Base-by-base conservation (phyloP, 495 filamentous ascomycete genomes). In the Aspergillus indologenus region DNA sequence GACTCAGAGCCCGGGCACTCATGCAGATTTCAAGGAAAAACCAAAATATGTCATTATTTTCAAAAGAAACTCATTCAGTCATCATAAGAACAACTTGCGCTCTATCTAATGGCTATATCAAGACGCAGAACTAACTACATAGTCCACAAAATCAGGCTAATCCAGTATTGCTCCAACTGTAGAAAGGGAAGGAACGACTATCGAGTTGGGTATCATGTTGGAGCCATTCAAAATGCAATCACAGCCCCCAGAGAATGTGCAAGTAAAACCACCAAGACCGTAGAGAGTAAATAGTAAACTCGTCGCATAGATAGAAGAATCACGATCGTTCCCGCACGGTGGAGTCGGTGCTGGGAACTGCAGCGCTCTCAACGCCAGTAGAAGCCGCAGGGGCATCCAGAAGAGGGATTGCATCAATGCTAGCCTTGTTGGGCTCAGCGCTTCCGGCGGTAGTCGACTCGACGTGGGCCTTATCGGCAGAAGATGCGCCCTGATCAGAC, bases 331-430 rank as follows among this genome's bases (percentile, higher is more conserved):
- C 69, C 21, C 68, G 71, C 23, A 69, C 47, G 15, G 46, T 48
- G 31, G 64, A 60, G 18, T 40, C 34, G 12, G 66, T 56, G 5
- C 40, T 47, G 29, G 44, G 31, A 18, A 21, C 44, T 18, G 46
- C 19, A 48, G 53, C 40, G 5, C 66, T 58, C 20, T 58, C 44
- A 12, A 66, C 61, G 29, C 68, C 74, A 45, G 69, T 73, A 17
- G 70, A 65, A 29, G 62, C 66, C 15, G 57, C 61, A 15, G 48
- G 56, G 21, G 71, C 54, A 65, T 79, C 77, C 34, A 79, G 66
- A 44, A 71, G 70, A 19, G 75, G 77, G 44, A 79, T 76, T 19
- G 69, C 65, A 44, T 79, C 76, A 45, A 79, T 61, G 45, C 68
- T 72, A 22, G 64, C 50, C 49, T 78, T 76, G 40, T 74, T 72